Evolutionary conservation across 805 yeast species (phyloP), one percentile per base, ranked within the genome.

Genomic region (Kregervanrija delftensis): DNA sequence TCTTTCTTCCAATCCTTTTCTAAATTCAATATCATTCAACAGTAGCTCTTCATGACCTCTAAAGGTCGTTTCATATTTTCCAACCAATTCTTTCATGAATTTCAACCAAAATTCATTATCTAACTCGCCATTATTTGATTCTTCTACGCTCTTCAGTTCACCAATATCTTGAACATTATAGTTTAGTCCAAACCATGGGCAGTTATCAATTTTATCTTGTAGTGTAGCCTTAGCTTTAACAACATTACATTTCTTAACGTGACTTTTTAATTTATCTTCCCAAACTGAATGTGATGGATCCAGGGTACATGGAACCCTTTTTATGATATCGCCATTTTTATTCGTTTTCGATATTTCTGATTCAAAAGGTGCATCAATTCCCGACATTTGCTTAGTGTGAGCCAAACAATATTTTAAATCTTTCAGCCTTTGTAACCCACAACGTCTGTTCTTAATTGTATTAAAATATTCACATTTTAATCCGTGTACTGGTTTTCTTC

Each of bases 211-310:
- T 2, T 67, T 58, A n/a, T 71, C 72, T 53, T 37, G 55, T 40
- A 54, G 64, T 42, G 60, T 67, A 45, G 54, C 67, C 52, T 43
- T 52, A 49, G 38, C 54, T 39, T 55, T 54, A 38, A 64, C 59
- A 15, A 75, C 72, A 49, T 74, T 77, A 59, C 96, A 88, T 56
- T 77, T 79, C 45, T 64, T 67, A 41, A 81, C 42, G 61, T 88
- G 96, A 13, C 55, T 61, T 5, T 66, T 59, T 36, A 86, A 58
- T 42, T 75, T 79, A 37, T 70, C 68, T 40, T 68, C 68, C 87
- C 86, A 83, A 0, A 88, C 79, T 1, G 82, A 74, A 59, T 88
- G 96, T 2, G 76, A 72, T 2, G 83, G 78, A 60, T 87, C 95
- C 30, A 82, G 57, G 0, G 96, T 88, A 63, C 96, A 88, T 6